Evolutionary conservation across 139 green algal species (phyloP).

Genomic region (Auxenochlorella protothecoides): DNA sequence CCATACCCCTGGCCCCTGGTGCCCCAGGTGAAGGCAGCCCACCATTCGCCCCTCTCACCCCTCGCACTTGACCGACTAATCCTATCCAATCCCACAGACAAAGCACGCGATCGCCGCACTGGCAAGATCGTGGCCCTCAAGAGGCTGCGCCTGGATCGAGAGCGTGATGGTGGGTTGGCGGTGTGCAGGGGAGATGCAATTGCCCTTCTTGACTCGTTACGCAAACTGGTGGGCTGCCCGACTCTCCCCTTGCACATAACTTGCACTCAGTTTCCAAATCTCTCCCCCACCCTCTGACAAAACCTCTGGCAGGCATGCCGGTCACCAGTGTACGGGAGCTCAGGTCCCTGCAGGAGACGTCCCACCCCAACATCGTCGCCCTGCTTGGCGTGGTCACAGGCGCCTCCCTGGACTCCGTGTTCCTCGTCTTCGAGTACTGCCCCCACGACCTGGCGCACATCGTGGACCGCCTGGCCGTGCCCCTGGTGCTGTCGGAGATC

Average conservation of each 20-base stretch:
- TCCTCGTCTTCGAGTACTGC: constrained; percentile 80
- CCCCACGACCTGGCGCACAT: constrained; percentile 66
- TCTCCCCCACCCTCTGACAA: too few species aligned
- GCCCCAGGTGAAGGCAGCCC: too few species aligned
- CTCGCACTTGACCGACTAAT: too few species aligned
- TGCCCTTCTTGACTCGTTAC: too few species aligned
- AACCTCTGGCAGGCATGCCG: constrained; percentile 40
- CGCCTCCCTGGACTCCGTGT: constrained; percentile 33
- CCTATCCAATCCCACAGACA: constrained; percentile 25
- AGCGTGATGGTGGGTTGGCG: constrained; percentile 22
- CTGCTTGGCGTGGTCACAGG: constrained; percentile 62
- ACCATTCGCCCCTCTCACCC: too few species aligned
- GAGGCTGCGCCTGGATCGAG: constrained; percentile 50
- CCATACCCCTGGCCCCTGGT: too few species aligned
- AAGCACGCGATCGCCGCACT: constrained; percentile 44
- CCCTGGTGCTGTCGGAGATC: constrained; percentile 47
- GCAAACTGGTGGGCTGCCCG: too few species aligned
- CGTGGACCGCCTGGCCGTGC: constrained; percentile 43
- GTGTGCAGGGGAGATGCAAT: too few species aligned
- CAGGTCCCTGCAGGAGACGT: constrained; percentile 46
- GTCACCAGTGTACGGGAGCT: constrained; percentile 68
- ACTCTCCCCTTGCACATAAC: too few species aligned
- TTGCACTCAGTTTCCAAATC: too few species aligned
- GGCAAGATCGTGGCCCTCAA: constrained; percentile 72
- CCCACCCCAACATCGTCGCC: constrained; percentile 62